Percentiles rank a stretch among this genome's conserved stretches.
Conservation (phyloP, 441 rosid genomes). For the Viola pubescens region DNA sequence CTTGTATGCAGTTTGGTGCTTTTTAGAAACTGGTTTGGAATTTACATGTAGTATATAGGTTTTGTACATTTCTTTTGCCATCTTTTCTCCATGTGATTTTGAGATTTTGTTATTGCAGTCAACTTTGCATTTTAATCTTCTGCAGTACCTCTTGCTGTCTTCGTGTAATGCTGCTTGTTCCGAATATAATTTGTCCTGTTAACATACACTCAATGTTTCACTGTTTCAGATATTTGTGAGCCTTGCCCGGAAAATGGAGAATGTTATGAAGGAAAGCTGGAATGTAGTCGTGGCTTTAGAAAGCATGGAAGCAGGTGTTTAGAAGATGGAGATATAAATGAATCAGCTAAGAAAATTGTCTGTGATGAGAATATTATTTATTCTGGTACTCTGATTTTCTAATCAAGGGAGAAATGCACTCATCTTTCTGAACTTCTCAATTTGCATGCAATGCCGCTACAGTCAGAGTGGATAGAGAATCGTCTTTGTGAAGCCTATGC, state of each 20-base stretch:
- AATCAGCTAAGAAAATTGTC: conserved; percentile 75
- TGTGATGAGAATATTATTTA: conserved; percentile 30
- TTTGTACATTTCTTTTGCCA: neutral
- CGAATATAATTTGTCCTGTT: no score
- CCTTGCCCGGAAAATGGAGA: conserved; percentile 65
- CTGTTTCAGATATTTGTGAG: conserved; percentile 54
- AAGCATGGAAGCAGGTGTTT: conserved; percentile 49
- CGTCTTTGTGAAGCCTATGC: conserved; percentile 57
- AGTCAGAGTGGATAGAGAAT: conserved; percentile 58
- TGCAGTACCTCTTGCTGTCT: no score
- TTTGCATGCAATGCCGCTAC: conserved; percentile 28
- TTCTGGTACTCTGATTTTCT: conserved; percentile 23
- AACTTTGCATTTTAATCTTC: no score
- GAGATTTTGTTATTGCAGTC: no score
- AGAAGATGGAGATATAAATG: conserved; percentile 72
- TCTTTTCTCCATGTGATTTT: no score
- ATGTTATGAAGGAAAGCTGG: conserved; percentile 46
- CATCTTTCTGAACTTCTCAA: conserved; percentile 13
- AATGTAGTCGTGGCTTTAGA: conserved; percentile 57
- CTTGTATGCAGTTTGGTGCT: neutral
- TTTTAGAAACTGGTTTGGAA: neutral
- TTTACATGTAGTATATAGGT: neutral
- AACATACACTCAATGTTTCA: neutral
- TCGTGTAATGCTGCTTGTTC: no score
- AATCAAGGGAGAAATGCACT: neutral